Evolutionary conservation across 2,329 filamentous ascomycete species (phyloP).

Genomic region (Ophiocordyceps unilateralis): DNA sequence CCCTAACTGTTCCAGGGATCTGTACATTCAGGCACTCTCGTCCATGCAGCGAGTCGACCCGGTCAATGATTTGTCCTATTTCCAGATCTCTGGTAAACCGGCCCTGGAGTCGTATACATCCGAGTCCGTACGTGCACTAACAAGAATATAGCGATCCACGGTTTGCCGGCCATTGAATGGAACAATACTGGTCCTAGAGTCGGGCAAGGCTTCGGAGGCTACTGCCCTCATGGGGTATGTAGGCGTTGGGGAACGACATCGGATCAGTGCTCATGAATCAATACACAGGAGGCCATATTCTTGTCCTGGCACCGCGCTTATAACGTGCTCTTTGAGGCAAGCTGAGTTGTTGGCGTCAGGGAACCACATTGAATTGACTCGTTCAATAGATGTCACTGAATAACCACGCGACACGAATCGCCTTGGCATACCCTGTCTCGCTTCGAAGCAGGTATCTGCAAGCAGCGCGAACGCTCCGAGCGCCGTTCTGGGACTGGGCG

Average conservation of each 20-base stretch:
- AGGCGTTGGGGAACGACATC: neutral
- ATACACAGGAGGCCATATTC: neutral
- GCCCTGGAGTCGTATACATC: neutral
- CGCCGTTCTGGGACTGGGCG: neutral
- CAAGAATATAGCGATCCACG: neutral
- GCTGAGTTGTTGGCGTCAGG: neutral
- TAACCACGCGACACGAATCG: neutral
- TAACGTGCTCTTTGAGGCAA: neutral
- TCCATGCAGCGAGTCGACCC: neutral
- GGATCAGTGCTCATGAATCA: neutral
- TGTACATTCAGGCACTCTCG: neutral
- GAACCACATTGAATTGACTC: neutral
- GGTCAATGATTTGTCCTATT: neutral
- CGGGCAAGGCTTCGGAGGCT: neutral
- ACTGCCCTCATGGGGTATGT: neutral
- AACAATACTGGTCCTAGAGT: neutral
- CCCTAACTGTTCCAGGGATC: neutral
- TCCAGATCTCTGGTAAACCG: neutral
- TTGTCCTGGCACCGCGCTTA: neutral
- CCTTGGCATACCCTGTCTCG: neutral
- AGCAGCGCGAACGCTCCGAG: neutral
- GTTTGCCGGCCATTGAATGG: neutral
- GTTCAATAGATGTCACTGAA: neutral
- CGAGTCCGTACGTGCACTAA: neutral
- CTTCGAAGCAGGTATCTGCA: neutral